Percentiles rank a stretch among this genome's conserved stretches.
Conservation (phyloP, 768 basidiomycete genomes). For the Panaeolus papilionaceus region DNA sequence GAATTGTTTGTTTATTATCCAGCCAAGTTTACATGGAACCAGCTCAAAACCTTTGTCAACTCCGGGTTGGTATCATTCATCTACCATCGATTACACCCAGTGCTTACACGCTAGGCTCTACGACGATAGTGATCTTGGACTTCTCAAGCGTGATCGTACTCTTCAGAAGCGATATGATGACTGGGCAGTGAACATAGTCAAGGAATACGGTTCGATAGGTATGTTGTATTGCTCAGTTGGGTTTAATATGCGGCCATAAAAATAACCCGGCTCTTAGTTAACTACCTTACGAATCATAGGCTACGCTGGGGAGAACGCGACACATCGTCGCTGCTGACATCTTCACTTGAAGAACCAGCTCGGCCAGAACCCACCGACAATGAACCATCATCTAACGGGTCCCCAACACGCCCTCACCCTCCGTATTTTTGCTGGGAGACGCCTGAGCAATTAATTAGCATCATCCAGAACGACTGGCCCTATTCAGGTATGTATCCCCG, state of each 20-base stretch:
- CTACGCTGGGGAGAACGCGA: slow-evolving; percentile 82
- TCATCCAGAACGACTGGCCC: slow-evolving; percentile 88
- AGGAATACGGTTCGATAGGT: slow-evolving; percentile 73
- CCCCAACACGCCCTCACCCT: slow-evolving; percentile 32
- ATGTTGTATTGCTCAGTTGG: slow-evolving; percentile 27
- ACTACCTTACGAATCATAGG: slow-evolving; percentile 71
- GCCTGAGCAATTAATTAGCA: slow-evolving; percentile 62
- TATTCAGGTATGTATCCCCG: slow-evolving; percentile 67
- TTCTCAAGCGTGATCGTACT: slow-evolving; percentile 74
- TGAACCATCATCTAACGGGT: slow-evolving; percentile 37
- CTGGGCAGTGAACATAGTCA: slow-evolving; percentile 62
- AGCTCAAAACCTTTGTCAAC: slow-evolving; percentile 79
- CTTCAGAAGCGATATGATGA: slow-evolving; percentile 72
- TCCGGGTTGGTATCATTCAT: slow-evolving; percentile 61
- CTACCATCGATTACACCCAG: neutral
- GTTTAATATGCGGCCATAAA: slow-evolving; percentile 13
- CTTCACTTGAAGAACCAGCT: slow-evolving; percentile 46
- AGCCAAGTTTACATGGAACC: slow-evolving; percentile 75
- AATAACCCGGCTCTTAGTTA: slow-evolving; percentile 47
- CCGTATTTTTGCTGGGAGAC: slow-evolving; percentile 72
- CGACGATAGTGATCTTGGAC: slow-evolving; percentile 65
- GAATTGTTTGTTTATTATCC: slow-evolving; percentile 76
- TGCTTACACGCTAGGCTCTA: neutral
- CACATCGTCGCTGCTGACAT: slow-evolving; percentile 62
- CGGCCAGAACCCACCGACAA: slow-evolving; percentile 15